These are phyloP conservation scores for Calonectria hongkongensis DNA, from an alignment of 2,329 filamentous ascomycete species.

Conservation along the genomic window DNA sequence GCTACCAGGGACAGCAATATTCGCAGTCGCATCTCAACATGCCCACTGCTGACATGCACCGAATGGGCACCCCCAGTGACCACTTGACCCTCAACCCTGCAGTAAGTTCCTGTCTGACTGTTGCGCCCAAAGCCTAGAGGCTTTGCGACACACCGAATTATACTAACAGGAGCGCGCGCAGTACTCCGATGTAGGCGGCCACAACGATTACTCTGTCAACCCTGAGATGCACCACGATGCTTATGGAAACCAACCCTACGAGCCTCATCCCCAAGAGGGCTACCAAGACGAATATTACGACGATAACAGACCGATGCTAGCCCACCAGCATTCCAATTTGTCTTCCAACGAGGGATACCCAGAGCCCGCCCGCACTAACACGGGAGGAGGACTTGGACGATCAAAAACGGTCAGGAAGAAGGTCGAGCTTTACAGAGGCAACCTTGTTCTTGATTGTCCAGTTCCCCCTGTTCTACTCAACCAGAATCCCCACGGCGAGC, in stretches of 20 bases:
- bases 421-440: constrained; percentile 97
- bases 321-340: constrained; percentile 72
- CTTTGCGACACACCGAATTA: not conserved
- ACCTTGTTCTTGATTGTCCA: constrained; percentile 96
- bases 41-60: constrained; percentile 55
- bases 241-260: constrained; percentile 90
- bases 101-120: constrained; percentile 69
- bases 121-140: not conserved
- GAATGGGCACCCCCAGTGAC: constrained; percentile 80
- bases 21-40: constrained; percentile 55
- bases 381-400: constrained; percentile 77
- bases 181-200: constrained; percentile 73
- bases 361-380: constrained; percentile 64
- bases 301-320: constrained; percentile 85
- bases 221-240: constrained; percentile 91
- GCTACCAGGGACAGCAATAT: constrained; percentile 44
- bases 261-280: constrained; percentile 78
- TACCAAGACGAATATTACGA: constrained; percentile 82
- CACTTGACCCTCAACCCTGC: constrained; percentile 89
- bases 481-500: constrained; percentile 92
- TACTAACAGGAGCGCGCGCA: constrained; percentile 51
- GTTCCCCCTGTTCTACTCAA: constrained; percentile 92
- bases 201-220: constrained; percentile 82
- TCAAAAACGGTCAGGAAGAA: constrained; percentile 98
- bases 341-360: constrained; percentile 65